Evolutionary conservation across 805 yeast species (phyloP), one percentile per base, ranked within the genome.

Genomic region (Candida nemodendra): DNA sequence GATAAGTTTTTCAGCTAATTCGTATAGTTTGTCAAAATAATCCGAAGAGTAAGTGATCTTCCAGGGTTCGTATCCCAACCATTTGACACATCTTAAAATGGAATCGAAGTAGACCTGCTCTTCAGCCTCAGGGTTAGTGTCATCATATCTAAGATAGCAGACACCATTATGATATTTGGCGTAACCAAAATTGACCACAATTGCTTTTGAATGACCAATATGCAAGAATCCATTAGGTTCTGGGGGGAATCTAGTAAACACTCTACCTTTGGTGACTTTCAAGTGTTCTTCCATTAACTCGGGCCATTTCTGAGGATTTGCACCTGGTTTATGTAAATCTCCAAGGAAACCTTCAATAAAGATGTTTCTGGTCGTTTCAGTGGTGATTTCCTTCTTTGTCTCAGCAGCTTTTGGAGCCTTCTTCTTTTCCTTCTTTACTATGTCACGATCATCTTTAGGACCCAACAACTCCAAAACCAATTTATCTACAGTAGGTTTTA

Each of bases 81-180:
- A 93, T 43, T 74, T 72, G 35, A 93, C 84, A 78, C 91, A 86
- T 46, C 80, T 81, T 57, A 78, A 69, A 44, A 93, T 93, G 32
- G 95, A 81, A 49, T 78, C 79, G 64, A 93, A 88, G 61, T 84
- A 93, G 38, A 79, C 78, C 51, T 89, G 96, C 52, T 93, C 97
- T 67, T 93, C 99, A 30, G 97, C 96, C 66, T 93, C 99, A 2
- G 99, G 99, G 57, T 93, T 93, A 23, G 99, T 93, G 61, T 93
- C 99, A 64, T 93, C 99, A 54, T 79, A 93, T 62, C 99, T 78
- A 62, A 93, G 74, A 61, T 89, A 88, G 64, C 99, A 93, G 36
- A 77, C 72, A 47, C 99, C 99, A 45, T 78, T 74, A 61, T 89
- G 72, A 66, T 69, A 83, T 59, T 84, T 82, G 27, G 99, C 99